Base-by-base conservation (phyloP, 73 alveolate species). In the Durusdinium trenchii region DNA sequence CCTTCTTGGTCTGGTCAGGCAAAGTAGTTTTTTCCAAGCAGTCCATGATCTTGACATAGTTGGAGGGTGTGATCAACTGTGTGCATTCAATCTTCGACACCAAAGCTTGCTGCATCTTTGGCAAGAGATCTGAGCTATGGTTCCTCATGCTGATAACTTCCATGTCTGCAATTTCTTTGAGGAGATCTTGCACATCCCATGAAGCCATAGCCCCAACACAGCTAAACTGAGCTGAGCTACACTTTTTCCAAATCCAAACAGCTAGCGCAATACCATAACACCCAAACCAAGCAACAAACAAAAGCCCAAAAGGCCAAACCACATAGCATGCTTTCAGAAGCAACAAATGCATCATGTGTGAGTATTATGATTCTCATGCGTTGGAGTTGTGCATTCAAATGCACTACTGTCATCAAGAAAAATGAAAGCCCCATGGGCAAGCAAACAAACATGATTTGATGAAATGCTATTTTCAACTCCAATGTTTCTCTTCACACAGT, bases 171-270 rank as follows among this genome's bases (percentile, higher is more conserved):
- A 76, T 43, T 20, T 76, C 86, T 42, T 76, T 76, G 61, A 76
- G n/a, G 45, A 76, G 86, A 32, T 76, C 86, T 76, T 76, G 61
- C n/a, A 76, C 86, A 76, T 43, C 86, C 86, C 86, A 76, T 5
- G 61, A 43, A 20, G 61, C 60, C 86, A 76, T 76, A 38, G 84
- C 51, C 0, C 28, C 78, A 64, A 26, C 78, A 64, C 78, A 9
- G 23, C 38, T 9, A 64, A 64, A n/a, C 50, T n/a, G 30, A 69
- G 38, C 5, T 12, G 82, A n/a, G 9, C 47, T 16, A n/a, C 82
- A 69, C 7, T 4, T 30, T 26, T n/a, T 6, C 18, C 51, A 35
- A 3, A 69, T 48, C 82, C 82, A 69, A 69, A 69, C 9, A 12
- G 78, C 78, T 64, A 64, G 42, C 23, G 32, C 32, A 62, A 14